Base-by-base conservation (phyloP, 2,329 filamentous ascomycete species). In the Colletotrichum paranaense region DNA sequence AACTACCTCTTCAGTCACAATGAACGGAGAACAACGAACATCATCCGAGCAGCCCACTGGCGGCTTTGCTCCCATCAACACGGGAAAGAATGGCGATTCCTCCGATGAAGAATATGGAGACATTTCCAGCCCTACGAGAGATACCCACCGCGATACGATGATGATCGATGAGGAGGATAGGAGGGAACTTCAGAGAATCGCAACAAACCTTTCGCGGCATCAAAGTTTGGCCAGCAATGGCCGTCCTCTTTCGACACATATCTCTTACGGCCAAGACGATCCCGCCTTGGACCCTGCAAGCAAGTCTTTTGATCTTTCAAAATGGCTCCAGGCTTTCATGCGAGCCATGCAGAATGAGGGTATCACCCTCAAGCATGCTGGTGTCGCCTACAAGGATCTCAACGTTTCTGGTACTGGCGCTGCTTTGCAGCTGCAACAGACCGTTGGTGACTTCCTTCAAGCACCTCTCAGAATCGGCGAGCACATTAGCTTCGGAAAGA, bases 361-460 rank as follows among this genome's bases (percentile, higher is more conserved):
- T 0, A 82, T 92, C 58, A 86, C 85, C 71, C 81, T 84, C 74
- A 87, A 84, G 75, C 83, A 84, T 7, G 88, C 91, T 0, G 91
- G 92, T 4, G 85, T 94, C 7, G 87, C 88, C 0, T 94, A 91
- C 82, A 89, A 89, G 73, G 86, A 93, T 64, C 86, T 94, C 42
- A 89, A 88, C 68, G 91, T 95, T 0, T 91, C 86, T 6, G 93
- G 93, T 0, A 91, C 91, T 0, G 92, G 92, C 0, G 87, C 88
- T 2, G 91, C 91, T 0, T 79, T 95, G 28, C 91, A 94, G 75
- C 84, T 94, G 1, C 93, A 95, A 78, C 85, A 91, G 68, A 94
- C 90, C 2, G 91, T 95, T 3, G 86, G 84, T 2, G 91, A 90
- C 1, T 81, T 90, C 8, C 79, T 93, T 26, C 80, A 88, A 73